These are phyloP conservation scores for Bryopsis sp. DNA, from an alignment of 139 green algal genomes.

Conservation along the genomic window DNA sequence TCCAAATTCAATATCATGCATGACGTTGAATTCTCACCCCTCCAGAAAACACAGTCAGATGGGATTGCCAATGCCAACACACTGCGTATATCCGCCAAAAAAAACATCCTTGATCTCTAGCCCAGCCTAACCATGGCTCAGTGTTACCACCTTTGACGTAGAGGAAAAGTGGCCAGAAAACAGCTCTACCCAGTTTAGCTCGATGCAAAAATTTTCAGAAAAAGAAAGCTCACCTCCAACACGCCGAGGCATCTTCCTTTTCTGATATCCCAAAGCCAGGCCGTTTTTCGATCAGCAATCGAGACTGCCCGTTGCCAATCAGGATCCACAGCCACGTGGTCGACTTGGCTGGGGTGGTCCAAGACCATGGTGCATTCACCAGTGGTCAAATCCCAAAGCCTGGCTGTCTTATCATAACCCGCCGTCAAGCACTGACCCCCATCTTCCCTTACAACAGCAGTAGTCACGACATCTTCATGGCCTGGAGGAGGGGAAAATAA, in stretches of 20 bases:
- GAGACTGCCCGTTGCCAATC: constrained; percentile 19
- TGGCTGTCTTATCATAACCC: constrained; percentile 45
- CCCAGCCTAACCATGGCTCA: too few species aligned
- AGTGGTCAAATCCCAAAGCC: constrained; percentile 47
- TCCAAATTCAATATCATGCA: too few species aligned
- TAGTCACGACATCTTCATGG: constrained; percentile 51
- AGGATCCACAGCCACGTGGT: constrained; percentile 13
- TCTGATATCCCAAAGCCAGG: constrained; percentile 27
- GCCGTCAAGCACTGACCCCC: constrained; percentile 39
- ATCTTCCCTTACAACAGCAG: constrained; percentile 32
- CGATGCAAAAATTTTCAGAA: too few species aligned
- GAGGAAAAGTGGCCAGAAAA: too few species aligned
- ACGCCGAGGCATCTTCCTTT: constrained; percentile 24
- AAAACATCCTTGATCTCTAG: too few species aligned
- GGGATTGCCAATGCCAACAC: too few species aligned
- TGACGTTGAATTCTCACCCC: too few species aligned
- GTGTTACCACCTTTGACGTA: too few species aligned
- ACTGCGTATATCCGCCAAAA: too few species aligned
- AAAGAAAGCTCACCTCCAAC: constrained; percentile 14
- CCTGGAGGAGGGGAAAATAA: not conserved
- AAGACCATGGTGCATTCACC: constrained; percentile 21
- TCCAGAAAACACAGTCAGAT: too few species aligned
- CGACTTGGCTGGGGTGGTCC: constrained; percentile 17
- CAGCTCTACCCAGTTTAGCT: too few species aligned
- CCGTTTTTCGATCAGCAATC: constrained; percentile 1